A percentile compares a stretch with the other conserved stretches of the same genome.
Evolutionary conservation across 495 filamentous ascomycete genomes (phyloP).

Genomic region (Penicilliopsis zonata): DNA sequence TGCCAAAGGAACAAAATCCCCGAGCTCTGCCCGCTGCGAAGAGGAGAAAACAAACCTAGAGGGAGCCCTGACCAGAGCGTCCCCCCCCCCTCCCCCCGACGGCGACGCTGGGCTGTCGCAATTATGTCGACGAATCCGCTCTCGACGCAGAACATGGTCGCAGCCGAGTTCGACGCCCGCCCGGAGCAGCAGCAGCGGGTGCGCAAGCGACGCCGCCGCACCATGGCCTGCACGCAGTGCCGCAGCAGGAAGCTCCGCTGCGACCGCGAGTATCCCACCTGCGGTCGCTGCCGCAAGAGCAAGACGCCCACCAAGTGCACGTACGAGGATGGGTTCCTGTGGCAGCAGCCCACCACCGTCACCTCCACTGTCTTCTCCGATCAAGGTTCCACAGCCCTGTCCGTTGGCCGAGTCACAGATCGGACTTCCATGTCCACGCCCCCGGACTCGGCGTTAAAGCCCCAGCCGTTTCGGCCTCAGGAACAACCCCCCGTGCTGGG

Average conservation of each 20-base stretch:
- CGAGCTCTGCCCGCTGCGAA: too few species aligned
- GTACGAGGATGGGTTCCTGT: conserved; percentile 36
- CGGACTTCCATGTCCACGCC: conserved; percentile 16
- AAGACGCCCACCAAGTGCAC: conserved; percentile 27
- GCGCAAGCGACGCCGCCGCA: conserved; percentile 30
- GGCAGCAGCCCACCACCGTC: conserved; percentile 33
- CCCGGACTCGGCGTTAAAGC: conserved; percentile 23
- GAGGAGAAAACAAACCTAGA: too few species aligned
- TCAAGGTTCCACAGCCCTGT: conserved; percentile 13
- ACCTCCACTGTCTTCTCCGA: conserved; percentile 16
- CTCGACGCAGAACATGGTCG: background rate
- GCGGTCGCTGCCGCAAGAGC: conserved; percentile 49
- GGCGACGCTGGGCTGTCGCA: too few species aligned
- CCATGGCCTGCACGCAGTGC: conserved; percentile 38
- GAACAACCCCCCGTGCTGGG: conserved; percentile 1
- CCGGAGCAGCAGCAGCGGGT: conserved; percentile 16
- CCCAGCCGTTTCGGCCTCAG: conserved; percentile 1
- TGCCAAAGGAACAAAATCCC: too few species aligned
- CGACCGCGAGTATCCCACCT: conserved; percentile 51
- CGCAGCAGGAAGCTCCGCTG: conserved; percentile 60
- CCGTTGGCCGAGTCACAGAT: conserved; percentile 9
- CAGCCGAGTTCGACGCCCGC: conserved; percentile 4
- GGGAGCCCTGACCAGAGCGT: too few species aligned
- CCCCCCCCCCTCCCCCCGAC: too few species aligned
- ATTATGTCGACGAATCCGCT: background rate